phyloP scores from a whole-genome alignment of 2,329 filamentous ascomycete species.

The Cryphonectria radicalis region DNA sequence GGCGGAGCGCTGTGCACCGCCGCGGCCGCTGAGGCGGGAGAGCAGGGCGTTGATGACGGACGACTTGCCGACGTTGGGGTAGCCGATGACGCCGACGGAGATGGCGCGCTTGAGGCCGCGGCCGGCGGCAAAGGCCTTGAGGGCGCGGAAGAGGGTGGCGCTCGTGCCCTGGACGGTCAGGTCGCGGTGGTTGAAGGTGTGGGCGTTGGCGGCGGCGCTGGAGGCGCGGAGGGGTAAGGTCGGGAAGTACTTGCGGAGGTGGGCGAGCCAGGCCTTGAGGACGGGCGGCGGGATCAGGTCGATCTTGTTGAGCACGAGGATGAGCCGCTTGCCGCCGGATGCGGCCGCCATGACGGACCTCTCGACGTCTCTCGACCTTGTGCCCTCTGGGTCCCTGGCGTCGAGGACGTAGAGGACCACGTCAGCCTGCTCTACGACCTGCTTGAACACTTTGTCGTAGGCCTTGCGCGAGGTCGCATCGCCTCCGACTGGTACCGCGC shows the following conservation, averaged over 20 bases:
- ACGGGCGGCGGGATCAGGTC: conserved; percentile 84
- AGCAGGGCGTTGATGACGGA: conserved; percentile 95
- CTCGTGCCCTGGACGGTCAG: conserved; percentile 87
- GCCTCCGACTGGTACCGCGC: conserved; percentile 54
- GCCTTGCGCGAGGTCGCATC: conserved; percentile 75
- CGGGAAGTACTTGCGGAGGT: conserved; percentile 88
- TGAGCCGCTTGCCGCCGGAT: conserved; percentile 80
- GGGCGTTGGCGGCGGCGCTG: conserved; percentile 79
- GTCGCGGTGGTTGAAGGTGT: conserved; percentile 90
- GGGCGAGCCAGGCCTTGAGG: conserved; percentile 80
- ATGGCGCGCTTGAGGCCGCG: conserved; percentile 87
- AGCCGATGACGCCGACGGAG: conserved; percentile 91
- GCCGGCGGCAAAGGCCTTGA: conserved; percentile 84
- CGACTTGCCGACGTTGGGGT: conserved; percentile 95
- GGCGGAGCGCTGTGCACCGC: conserved; percentile 59
- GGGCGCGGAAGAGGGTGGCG: conserved; percentile 80
- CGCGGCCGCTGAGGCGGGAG: conserved; percentile 71
- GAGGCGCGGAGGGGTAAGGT: conserved; percentile 88
- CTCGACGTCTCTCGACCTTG: conserved; percentile 88
- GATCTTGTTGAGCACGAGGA: conserved; percentile 94
- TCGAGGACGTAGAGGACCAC: conserved; percentile 93
- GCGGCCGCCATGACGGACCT: conserved; percentile 89
- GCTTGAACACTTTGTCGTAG: conserved; percentile 96
- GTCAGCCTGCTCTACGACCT: conserved; percentile 85
- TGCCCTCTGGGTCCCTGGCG: conserved; percentile 88